Evolutionary conservation across 371 early-diverging fungal species (phyloP).

Genomic region (Saksenaea vasiformis): DNA sequence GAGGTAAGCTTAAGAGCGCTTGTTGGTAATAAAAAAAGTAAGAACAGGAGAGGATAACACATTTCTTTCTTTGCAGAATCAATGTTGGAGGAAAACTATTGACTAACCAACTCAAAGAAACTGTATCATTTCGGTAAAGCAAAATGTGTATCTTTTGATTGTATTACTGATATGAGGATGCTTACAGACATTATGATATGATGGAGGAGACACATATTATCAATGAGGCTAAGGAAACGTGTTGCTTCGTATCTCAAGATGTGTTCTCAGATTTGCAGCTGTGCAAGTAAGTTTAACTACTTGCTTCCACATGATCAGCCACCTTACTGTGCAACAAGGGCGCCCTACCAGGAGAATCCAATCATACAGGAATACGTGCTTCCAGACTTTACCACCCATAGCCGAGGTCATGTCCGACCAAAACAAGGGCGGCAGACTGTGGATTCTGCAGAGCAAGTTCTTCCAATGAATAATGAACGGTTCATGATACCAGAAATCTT

Average conservation of each 20-base stretch:
- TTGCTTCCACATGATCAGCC: background rate
- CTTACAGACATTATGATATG: slow-evolving; percentile 79
- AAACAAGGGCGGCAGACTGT: slow-evolving; percentile 16
- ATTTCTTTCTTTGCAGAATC: slow-evolving; percentile 44
- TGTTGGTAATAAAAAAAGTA: background rate
- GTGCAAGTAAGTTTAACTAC: slow-evolving; percentile 51
- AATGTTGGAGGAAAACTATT: slow-evolving; percentile 86
- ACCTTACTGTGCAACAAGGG: slow-evolving; percentile 21
- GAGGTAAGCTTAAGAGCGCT: slow-evolving; percentile 25
- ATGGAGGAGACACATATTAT: slow-evolving; percentile 89
- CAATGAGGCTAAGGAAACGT: slow-evolving; percentile 81
- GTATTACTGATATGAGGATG: background rate
- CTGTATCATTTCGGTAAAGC: slow-evolving; percentile 76
- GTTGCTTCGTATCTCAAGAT: slow-evolving; percentile 78
- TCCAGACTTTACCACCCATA: slow-evolving; percentile 71
- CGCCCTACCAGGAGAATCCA: slow-evolving; percentile 41
- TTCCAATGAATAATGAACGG: slow-evolving; percentile 82
- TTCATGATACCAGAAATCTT: slow-evolving; percentile 86
- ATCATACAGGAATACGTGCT: slow-evolving; percentile 78
- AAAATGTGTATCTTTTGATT: background rate
- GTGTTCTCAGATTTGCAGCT: slow-evolving; percentile 66
- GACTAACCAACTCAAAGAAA: slow-evolving; percentile 88
- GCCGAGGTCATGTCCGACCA: slow-evolving; percentile 60
- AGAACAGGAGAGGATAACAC: background rate
- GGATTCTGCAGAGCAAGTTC: slow-evolving; percentile 56